Evolutionary conservation across 2,329 filamentous ascomycete species (phyloP), one percentile per base, ranked within the genome.

Genomic region (Herpotrichia juniperi): DNA sequence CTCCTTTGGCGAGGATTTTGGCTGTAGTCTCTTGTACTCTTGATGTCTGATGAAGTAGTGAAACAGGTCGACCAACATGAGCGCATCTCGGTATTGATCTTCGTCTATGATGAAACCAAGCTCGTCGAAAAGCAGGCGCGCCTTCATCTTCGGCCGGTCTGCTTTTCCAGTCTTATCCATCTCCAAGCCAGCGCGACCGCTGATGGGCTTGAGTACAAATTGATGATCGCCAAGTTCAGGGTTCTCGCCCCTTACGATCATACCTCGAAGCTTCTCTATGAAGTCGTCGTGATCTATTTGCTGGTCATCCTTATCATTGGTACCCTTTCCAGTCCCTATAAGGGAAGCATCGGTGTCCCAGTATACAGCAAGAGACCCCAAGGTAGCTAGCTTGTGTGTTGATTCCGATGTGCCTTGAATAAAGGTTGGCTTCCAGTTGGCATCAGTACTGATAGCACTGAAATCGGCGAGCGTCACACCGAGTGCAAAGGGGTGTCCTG

Each of bases 21-120:
- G 94, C 64, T 96, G 91, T 52, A 92, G 81, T 64, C 89, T 93
- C 71, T 96, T 96, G 78, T 97, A 97, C 72, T 99, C 93, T 72
- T 97, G 94, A 61, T 99, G 94, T 26, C 93, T 88, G 63, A 97
- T 90, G 73, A 97, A 99, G 76, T 96, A 97, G 74, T 99, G 94
- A 79, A 99, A 99, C 2, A 97, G 81, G 70, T 99, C 94, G 1
- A 97, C 90, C 79, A 99, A 90, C 94, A 99, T 99, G 52, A 99
- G 78, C 4, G 89, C 91, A 76, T 99, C 94, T 25, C 96, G 89
- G 70, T 99, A 99, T 72, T 99, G 94, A 60, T 97, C 86, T 60
- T 99, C 93, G 62, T 99, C 96, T 26, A 99, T 83, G n/a, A 97
- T 90, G 58, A 99, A 88, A 45, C 96, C 94, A 52, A 99, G 93